Evolutionary conservation across 2,329 filamentous ascomycete species (phyloP).

Genomic region (Huntiella bhutanensis): DNA sequence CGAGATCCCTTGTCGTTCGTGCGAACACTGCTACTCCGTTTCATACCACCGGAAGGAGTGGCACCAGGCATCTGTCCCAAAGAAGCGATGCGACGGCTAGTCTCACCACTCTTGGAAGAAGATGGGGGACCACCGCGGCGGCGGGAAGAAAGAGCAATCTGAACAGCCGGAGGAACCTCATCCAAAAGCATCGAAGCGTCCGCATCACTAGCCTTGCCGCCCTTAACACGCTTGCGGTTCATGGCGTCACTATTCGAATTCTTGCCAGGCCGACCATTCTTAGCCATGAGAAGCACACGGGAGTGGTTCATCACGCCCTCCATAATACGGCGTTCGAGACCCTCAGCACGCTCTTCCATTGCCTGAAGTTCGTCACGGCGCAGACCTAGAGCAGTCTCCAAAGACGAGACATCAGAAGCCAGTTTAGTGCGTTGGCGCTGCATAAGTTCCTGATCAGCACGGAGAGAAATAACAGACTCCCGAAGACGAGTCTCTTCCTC

Average conservation of each 20-base stretch:
- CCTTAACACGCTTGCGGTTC: conserved; percentile 37
- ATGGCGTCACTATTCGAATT: conserved; percentile 30
- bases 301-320: conserved; percentile 96
- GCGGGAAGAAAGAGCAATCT: conserved; percentile 35
- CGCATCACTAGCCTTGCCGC: conserved; percentile 14
- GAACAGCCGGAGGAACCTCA: conserved; percentile 21
- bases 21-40: conserved; percentile 62
- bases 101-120: not conserved
- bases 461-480: conserved; percentile 37
- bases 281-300: conserved; percentile 65
- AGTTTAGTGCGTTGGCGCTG: conserved; percentile 60
- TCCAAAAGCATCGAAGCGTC: conserved; percentile 3
- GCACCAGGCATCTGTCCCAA: conserved; percentile 80
- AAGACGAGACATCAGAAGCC: conserved; percentile 68
- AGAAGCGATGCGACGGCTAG: conserved; percentile 58
- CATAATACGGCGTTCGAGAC: conserved; percentile 76
- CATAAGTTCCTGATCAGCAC: conserved; percentile 55
- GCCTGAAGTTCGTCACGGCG: conserved; percentile 77
- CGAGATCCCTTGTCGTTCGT: conserved; percentile 24
- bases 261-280: conserved; percentile 32
- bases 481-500: conserved; percentile 35
- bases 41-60: conserved; percentile 42
- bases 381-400: conserved; percentile 77
- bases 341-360: conserved; percentile 80
- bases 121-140: conserved; percentile 25